Conservation (phyloP, 2,329 filamentous ascomycete species). For the Aspergillus sp. region DNA sequence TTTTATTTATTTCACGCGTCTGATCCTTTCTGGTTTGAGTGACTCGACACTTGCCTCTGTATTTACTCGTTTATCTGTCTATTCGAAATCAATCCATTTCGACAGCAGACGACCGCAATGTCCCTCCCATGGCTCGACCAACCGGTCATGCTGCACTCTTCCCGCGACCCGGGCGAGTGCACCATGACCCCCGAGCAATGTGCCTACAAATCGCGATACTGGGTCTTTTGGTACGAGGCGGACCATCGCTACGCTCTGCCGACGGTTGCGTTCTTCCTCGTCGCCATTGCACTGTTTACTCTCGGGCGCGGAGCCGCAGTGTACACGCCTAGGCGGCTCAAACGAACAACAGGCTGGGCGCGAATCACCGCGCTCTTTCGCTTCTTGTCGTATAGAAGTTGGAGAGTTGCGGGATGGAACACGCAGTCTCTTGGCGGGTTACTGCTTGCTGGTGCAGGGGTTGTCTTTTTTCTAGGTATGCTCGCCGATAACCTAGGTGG, state of each 20-base stretch:
- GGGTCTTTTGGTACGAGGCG: slow-evolving; percentile 37
- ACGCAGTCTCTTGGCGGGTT: slow-evolving; percentile 53
- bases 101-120: not conserved
- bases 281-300: slow-evolving; percentile 3
- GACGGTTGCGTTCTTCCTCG: slow-evolving; percentile 11
- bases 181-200: slow-evolving; percentile 36
- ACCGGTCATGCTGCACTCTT: slow-evolving; percentile 39
- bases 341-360: not conserved
- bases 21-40: not conserved
- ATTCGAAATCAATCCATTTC: not conserved
- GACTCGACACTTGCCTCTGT: not conserved
- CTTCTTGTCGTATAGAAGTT: slow-evolving; percentile 49
- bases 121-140: slow-evolving; percentile 36
- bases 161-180: slow-evolving; percentile 31
- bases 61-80: not conserved
- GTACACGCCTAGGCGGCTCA: not conserved
- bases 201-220: slow-evolving; percentile 30
- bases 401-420: slow-evolving; percentile 40
- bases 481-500: not conserved
- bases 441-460: slow-evolving; percentile 42
- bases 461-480: slow-evolving; percentile 54
- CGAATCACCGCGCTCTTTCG: not conserved
- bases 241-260: slow-evolving; percentile 11
- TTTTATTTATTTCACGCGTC: not conserved
- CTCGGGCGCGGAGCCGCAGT: not conserved